These are phyloP conservation scores for Polytrichum formosum DNA, from an alignment of 225 moss, liverwort and hornwort species.

Conservation along the genomic window DNA sequence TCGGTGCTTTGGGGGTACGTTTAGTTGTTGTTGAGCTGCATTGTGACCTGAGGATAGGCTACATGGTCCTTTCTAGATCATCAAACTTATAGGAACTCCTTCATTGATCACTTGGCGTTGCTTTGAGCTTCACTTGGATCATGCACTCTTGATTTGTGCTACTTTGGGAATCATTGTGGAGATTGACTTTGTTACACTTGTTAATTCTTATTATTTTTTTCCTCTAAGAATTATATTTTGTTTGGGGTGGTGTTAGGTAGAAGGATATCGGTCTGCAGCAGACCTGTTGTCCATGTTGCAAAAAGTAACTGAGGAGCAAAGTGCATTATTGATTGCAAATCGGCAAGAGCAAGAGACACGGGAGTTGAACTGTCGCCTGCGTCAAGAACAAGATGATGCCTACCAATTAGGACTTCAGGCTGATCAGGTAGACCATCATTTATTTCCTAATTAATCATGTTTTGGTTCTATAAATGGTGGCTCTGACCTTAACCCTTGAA, in stretches of 20 bases:
- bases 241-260: constrained; percentile 42
- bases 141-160: too few relatives aligned
- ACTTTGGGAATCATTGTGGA: not conserved
- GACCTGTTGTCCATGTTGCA: constrained; percentile 73
- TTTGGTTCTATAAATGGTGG: not conserved
- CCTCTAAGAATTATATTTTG: not conserved
- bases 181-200: not conserved
- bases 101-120: too few relatives aligned
- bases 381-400: constrained; percentile 92
- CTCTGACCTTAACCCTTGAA: not conserved
- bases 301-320: constrained; percentile 76
- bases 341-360: constrained; percentile 77
- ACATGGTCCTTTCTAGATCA: too few relatives aligned
- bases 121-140: too few relatives aligned
- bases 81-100: too few relatives aligned
- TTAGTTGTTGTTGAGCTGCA: too few relatives aligned
- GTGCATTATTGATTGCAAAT: constrained; percentile 61
- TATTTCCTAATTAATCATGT: too few relatives aligned
- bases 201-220: not conserved
- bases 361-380: constrained; percentile 67
- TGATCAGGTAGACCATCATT: constrained; percentile 59
- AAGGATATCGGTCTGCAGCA: constrained; percentile 62
- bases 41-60: too few relatives aligned
- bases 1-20: not conserved
- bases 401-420: constrained; percentile 72